Evolutionary conservation across 148 eudicot genomes (phyloP).

Genomic region (Vaccinium vitisidaea): DNA sequence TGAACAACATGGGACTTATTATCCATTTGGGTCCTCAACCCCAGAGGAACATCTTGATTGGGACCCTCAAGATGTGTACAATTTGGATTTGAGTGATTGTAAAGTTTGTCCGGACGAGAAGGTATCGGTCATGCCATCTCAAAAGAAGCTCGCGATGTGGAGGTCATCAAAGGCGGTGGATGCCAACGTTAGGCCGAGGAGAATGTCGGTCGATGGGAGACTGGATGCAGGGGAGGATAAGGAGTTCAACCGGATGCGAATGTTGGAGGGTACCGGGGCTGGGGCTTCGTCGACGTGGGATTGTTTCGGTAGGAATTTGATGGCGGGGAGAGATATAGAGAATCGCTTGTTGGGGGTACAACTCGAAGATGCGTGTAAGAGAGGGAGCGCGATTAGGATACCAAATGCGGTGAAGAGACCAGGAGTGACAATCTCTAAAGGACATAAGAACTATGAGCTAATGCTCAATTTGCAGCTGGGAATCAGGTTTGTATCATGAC

Average conservation of each 20-base stretch:
- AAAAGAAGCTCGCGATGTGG: slow-evolving; percentile 79
- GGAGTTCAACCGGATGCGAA: slow-evolving; percentile 32
- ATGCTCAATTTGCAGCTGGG: slow-evolving; percentile 93
- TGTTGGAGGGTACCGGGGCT: slow-evolving; percentile 43
- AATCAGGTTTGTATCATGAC: slow-evolving; percentile 46
- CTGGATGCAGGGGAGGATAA: slow-evolving; percentile 38
- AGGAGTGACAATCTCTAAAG: slow-evolving; percentile 76
- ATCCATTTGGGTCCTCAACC: slow-evolving; percentile 28
- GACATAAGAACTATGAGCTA: slow-evolving; percentile 85
- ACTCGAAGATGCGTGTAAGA: slow-evolving; percentile 28
- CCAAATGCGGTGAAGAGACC: slow-evolving; percentile 68
- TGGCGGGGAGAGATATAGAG: slow-evolving; percentile 20
- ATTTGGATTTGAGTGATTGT: slow-evolving; percentile 39
- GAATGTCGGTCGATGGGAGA: slow-evolving; percentile 78
- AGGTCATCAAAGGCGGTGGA: slow-evolving; percentile 53
- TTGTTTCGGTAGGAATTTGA: slow-evolving; percentile 29
- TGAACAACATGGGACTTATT: slow-evolving; percentile 54
- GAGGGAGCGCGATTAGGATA: slow-evolving; percentile 58
- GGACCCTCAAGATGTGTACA: slow-evolving; percentile 73
- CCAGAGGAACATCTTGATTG: slow-evolving; percentile 32
- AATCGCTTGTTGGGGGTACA: slow-evolving; percentile 33
- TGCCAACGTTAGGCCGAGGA: slow-evolving; percentile 41
- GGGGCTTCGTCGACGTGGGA: slow-evolving; percentile 1
- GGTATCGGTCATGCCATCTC: slow-evolving; percentile 68
- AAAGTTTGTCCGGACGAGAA: slow-evolving; percentile 55